phyloP scores from a whole-genome alignment of 179 eudicot species.

The Actinidia polygama region DNA sequence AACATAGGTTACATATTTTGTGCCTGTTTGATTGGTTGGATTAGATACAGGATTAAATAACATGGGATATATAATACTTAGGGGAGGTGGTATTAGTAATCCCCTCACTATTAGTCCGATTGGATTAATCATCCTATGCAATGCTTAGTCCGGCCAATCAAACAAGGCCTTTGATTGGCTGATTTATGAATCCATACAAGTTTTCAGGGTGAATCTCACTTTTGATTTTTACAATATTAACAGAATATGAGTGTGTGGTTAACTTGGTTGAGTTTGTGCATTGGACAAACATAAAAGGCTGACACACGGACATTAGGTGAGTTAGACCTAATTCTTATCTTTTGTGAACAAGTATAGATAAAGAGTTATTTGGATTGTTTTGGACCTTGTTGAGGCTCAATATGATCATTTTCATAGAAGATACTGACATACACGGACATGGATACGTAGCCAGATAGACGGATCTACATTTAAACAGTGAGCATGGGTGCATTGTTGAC shows the following conservation, averaged over 20 bases:
- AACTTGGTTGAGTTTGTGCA: conserved; percentile 1
- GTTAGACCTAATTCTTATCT: neutral
- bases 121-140: no score
- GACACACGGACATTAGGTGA: neutral
- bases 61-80: no score
- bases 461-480: neutral
- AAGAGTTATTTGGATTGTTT: neutral
- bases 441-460: neutral
- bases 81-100: no score
- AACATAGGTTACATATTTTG: neutral
- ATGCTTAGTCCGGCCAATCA: no score
- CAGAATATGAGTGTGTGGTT: neutral
- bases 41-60: no score
- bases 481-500: neutral
- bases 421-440: neutral
- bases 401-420: neutral
- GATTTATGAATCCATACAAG: neutral
- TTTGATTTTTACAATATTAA: neutral
- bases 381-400: neutral
- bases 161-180: neutral
- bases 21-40: no score
- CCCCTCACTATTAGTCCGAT: no score
- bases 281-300: neutral
- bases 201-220: neutral
- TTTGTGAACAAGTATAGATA: neutral